A percentile compares a stretch with the other conserved stretches of the same genome.
Conservation (phyloP, 441 rosid genomes). For the Euphorbia neoarborescens region DNA sequence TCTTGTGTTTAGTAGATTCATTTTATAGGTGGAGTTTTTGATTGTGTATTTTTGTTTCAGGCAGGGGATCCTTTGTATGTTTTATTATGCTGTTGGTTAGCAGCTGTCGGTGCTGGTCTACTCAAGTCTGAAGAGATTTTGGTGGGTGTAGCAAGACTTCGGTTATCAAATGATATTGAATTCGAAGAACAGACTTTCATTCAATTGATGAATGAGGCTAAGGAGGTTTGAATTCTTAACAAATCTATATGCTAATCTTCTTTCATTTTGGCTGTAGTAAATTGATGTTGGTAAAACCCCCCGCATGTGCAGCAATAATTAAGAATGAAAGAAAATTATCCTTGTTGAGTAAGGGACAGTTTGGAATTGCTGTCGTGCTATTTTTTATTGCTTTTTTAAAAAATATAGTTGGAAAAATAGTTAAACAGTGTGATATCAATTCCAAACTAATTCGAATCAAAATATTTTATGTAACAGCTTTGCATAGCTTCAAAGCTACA, state of each 20-base stretch:
- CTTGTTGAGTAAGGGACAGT: too few species aligned
- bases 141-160: constrained; percentile 77
- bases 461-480: too few species aligned
- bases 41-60: constrained; percentile 34
- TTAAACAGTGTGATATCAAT: too few species aligned
- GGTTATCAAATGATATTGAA: constrained; percentile 72
- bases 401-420: too few species aligned
- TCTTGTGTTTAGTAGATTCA: neutral
- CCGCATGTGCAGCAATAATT: neutral
- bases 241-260: too few species aligned
- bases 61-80: constrained; percentile 89
- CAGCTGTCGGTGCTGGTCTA: constrained; percentile 94
- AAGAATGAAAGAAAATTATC: neutral
- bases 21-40: neutral
- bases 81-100: constrained; percentile 82
- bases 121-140: constrained; percentile 85
- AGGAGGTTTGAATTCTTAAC: constrained; percentile 44
- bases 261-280: neutral
- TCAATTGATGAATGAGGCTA: constrained; percentile 70
- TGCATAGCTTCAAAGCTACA: too few species aligned
- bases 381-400: too few species aligned
- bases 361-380: too few species aligned
- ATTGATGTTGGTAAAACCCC: too few species aligned
- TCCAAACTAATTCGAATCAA: too few species aligned
- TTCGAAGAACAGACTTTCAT: constrained; percentile 85